These are phyloP conservation scores for Lycium ferocissimum DNA, from an alignment of 257 asterid genomes.

Conservation along the genomic window DNA sequence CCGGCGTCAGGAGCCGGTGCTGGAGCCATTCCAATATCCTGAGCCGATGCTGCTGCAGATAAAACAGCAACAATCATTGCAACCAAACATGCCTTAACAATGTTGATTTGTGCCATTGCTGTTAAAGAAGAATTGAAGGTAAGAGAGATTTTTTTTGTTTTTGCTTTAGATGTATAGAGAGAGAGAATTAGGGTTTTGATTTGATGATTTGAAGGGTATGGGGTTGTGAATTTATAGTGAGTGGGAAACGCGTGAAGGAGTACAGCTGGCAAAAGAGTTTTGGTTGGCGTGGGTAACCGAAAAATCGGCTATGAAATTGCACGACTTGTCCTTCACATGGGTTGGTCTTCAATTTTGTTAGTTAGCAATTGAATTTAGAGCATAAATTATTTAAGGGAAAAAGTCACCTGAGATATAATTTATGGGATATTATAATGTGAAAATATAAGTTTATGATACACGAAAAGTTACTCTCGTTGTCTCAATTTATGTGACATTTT, in stretches of 20 bases:
- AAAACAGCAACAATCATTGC: slow-evolving; percentile 23
- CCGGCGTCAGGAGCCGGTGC: slow-evolving; percentile 45
- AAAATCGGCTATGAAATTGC: too few species aligned
- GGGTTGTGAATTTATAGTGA: background rate
- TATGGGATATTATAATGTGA: too few species aligned
- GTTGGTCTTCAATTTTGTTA: too few species aligned
- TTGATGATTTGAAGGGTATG: background rate
- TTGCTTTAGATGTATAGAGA: background rate
- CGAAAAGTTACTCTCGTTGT: too few species aligned
- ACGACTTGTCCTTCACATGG: too few species aligned
- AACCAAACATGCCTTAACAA: slow-evolving; percentile 30
- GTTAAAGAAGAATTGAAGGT: background rate
- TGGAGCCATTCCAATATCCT: slow-evolving; percentile 16
- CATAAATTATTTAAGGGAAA: too few species aligned
- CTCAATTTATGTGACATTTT: too few species aligned
- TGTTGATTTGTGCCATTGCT: slow-evolving; percentile 41
- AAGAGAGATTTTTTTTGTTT: background rate
- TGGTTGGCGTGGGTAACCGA: background rate
- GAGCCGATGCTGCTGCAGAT: slow-evolving; percentile 32
- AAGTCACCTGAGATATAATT: too few species aligned
- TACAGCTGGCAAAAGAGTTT: slow-evolving; percentile 3
- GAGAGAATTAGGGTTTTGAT: slow-evolving; percentile 9
- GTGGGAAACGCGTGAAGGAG: background rate
- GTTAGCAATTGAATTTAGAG: too few species aligned
- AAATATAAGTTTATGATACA: too few species aligned